phyloP scores from a whole-genome alignment of 192 early-diverging fungal species.

The Podila epigama region DNA sequence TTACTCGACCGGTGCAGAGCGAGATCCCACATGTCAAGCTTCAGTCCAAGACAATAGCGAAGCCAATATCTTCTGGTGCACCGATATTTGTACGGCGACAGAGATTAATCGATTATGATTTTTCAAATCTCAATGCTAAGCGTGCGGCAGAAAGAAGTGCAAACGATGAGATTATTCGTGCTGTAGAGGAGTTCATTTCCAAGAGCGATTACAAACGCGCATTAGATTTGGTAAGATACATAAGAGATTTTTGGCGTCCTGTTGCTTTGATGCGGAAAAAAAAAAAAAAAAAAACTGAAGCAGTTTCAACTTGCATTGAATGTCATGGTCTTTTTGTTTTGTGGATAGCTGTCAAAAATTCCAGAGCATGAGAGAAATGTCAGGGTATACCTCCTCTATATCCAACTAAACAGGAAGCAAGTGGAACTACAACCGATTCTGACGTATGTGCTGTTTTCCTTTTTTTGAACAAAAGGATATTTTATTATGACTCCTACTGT shows the following conservation, averaged over 20 bases:
- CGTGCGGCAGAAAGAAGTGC: neutral
- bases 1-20: neutral
- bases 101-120: no score
- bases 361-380: conserved; percentile 10
- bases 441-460: neutral
- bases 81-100: neutral
- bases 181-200: no score
- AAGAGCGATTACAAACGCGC: neutral
- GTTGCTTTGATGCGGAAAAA: neutral
- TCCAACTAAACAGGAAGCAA: conserved; percentile 2
- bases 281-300: no score
- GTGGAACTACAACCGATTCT: neutral
- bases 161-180: no score
- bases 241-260: neutral
- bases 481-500: no score
- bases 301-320: neutral
- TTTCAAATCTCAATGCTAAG: no score
- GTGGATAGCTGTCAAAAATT: conserved; percentile 9
- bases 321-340: neutral
- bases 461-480: neutral
- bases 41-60: neutral
- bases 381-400: conserved; percentile 11
- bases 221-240: neutral
- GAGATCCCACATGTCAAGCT: neutral
- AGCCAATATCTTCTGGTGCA: neutral